Percentiles rank a stretch among this genome's conserved stretches.
These are phyloP conservation scores for Candida suzukii DNA, from an alignment of 805 yeast genomes.

Conservation along the genomic window DNA sequence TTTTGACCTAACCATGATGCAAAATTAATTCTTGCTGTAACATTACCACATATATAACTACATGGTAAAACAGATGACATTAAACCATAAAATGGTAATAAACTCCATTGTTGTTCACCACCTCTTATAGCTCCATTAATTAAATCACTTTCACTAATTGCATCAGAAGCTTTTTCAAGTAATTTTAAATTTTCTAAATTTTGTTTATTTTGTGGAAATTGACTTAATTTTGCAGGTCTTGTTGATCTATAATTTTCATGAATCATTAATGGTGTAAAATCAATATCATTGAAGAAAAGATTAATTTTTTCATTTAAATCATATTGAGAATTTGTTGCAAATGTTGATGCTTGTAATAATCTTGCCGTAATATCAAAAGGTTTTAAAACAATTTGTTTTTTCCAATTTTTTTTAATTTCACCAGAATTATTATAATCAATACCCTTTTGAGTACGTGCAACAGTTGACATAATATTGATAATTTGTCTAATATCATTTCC, in stretches of 20 bases:
- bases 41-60: conserved; percentile 63
- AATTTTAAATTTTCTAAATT: conserved; percentile 50
- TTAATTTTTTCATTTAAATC: conserved; percentile 77
- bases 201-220: conserved; percentile 21
- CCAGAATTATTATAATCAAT: conserved; percentile 61
- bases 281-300: conserved; percentile 89
- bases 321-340: conserved; percentile 43
- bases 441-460: conserved; percentile 60
- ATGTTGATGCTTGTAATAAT: conserved; percentile 54
- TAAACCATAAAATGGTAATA: conserved; percentile 85
- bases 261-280: conserved; percentile 90
- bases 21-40: conserved; percentile 66
- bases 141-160: conserved; percentile 78
- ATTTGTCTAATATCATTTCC: conserved; percentile 92
- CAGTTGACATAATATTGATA: conserved; percentile 81
- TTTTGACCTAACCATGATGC: conserved; percentile 87
- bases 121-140: conserved; percentile 80
- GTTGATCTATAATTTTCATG: conserved; percentile 85
- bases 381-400: conserved; percentile 81
- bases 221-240: conserved; percentile 36
- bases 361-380: conserved; percentile 85
- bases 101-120: conserved; percentile 89
- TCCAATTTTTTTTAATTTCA: conserved; percentile 65
- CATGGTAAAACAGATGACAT: conserved; percentile 81
- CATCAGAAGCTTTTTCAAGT: conserved; percentile 75